Evolutionary conservation across 2,329 filamentous ascomycete genomes (phyloP).

Genomic region (Botrytis cinerea): DNA sequence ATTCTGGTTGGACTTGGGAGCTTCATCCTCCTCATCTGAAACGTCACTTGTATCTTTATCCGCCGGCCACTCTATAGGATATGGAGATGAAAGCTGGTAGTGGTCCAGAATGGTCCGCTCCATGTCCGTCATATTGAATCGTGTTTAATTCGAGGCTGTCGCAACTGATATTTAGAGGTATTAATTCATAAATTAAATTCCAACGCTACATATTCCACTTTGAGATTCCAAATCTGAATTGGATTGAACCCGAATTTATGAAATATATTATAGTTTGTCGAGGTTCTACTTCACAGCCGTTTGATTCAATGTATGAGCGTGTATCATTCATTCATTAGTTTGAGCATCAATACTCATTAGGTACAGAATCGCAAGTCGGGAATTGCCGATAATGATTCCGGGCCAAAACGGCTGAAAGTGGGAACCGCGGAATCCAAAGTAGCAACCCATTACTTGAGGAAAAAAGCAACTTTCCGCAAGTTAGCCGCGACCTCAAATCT

Average conservation of each 20-base stretch:
- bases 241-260: neutral
- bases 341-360: neutral
- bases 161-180: neutral
- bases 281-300: neutral
- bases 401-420: slow-evolving; percentile 23
- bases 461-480: slow-evolving; percentile 28
- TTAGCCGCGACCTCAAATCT: slow-evolving; percentile 27
- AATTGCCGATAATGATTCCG: slow-evolving; percentile 13
- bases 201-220: neutral
- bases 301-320: neutral
- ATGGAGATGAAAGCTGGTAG: slow-evolving; percentile 80
- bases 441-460: slow-evolving; percentile 24
- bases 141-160: slow-evolving; percentile 11
- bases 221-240: neutral
- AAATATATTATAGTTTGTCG: neutral
- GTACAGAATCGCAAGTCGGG: slow-evolving; percentile 1
- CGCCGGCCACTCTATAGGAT: slow-evolving; percentile 81
- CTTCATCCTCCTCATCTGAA: slow-evolving; percentile 56
- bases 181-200: neutral
- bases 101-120: slow-evolving; percentile 81
- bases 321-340: neutral
- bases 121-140: slow-evolving; percentile 62
- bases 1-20: slow-evolving; percentile 33
- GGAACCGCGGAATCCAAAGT: slow-evolving; percentile 21
- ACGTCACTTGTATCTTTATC: slow-evolving; percentile 74